Base-by-base conservation (phyloP, 2,329 filamentous ascomycete species). In the Ceratocystis destructans region DNA sequence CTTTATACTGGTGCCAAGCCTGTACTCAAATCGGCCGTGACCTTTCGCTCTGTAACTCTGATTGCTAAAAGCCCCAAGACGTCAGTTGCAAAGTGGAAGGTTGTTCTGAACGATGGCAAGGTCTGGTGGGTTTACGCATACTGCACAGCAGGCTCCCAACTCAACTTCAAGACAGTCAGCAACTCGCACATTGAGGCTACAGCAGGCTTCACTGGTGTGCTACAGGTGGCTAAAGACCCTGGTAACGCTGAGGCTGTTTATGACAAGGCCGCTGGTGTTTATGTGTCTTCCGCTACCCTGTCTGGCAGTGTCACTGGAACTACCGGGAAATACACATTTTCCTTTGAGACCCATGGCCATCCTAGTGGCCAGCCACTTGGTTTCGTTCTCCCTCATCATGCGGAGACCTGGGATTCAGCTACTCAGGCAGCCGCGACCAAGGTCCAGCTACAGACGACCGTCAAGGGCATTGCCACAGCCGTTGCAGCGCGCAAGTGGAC, bases 311-410 rank as follows among this genome's bases (percentile, higher is more conserved):
- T 82, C 0, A 75, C 77, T 55, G 84, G 82, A 1, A 77, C 77
- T 0, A 77, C 77, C 10, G 93, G 90, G 10, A 83, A 79, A 1
- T 99, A 97, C 73, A 83, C 77, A 0, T 83, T 97, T 67, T 76
- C 77, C 0, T 97, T 89, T 77, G 76, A 78, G n/a, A 93, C 89
- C 72, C 81, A 78, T 0, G 93, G 92, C 5, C 78, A 84, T 45
- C 73, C 79, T 17, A 74, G 77, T 5, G 78, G 82, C 17, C 82
- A 79, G 68, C 78, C 96, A 25, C 79, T 94, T 69, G 94, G 96
- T 86, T 96, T 88, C 73, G 89, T 89, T 17, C 77, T 99, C 61
- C 90, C 92, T 25, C 94, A 97, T 74, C 94, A 97, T 70, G 73
- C 90, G 2, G 78, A 84, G 41, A 90, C 89, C 0, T 92, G 97